Conservation (phyloP, 495 filamentous ascomycete genomes). For the Neurospora sp. region DNA sequence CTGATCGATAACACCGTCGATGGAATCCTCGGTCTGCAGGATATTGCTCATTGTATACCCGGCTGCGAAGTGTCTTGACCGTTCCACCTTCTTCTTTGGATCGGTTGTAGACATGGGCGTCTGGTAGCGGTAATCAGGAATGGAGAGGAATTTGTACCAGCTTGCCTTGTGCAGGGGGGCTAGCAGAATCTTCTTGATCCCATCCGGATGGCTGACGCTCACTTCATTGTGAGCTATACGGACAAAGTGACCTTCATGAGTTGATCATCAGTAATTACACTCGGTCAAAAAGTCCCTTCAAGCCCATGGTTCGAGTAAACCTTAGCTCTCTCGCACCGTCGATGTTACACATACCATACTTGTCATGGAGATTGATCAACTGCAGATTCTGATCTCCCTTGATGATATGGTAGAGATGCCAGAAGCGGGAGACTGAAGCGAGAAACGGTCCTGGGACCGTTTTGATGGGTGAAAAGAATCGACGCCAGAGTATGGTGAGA, state of each 20-base stretch:
- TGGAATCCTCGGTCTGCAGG: slow-evolving; percentile 27
- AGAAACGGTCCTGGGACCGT: neutral
- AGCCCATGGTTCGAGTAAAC: neutral
- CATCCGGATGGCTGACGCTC: slow-evolving; percentile 36
- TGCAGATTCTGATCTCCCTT: slow-evolving; percentile 3
- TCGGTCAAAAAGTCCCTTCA: neutral
- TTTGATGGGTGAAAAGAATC: neutral
- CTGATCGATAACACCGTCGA: slow-evolving; percentile 26
- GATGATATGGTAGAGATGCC: slow-evolving; percentile 1
- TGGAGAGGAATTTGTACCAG: slow-evolving; percentile 22
- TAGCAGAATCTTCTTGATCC: slow-evolving; percentile 20
- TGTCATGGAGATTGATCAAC: neutral
- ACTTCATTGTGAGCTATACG: slow-evolving; percentile 41
- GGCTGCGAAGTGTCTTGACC: slow-evolving; percentile 24
- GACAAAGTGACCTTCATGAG: slow-evolving; percentile 31
- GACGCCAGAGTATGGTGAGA: neutral
- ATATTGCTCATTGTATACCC: slow-evolving; percentile 33
- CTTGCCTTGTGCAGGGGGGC: slow-evolving; percentile 15
- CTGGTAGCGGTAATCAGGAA: slow-evolving; percentile 31
- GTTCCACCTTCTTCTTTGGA: slow-evolving; percentile 23
- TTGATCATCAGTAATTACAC: neutral
- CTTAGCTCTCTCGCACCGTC: neutral
- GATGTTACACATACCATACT: neutral
- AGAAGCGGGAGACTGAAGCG: slow-evolving; percentile 2
- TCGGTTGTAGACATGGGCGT: slow-evolving; percentile 35